Conservation (phyloP, 345 rosid species). For the Orychophragmus violaceus region DNA sequence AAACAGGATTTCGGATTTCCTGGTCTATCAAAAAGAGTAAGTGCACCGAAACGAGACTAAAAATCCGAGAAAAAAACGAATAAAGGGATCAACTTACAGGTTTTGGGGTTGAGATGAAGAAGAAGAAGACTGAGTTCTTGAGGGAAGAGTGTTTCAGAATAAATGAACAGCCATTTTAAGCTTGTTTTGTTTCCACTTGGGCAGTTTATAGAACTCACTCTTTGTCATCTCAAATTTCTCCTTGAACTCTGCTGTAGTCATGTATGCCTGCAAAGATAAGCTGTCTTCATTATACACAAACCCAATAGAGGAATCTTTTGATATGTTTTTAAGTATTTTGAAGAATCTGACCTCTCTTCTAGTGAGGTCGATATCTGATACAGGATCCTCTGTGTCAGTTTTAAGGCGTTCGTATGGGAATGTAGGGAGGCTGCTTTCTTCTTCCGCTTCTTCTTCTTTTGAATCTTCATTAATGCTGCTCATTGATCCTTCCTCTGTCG, state of each 20-base stretch:
- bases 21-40: not conserved
- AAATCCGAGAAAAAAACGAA: not conserved
- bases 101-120: constrained; percentile 24
- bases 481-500: constrained; percentile 55
- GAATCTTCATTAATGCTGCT: constrained; percentile 71
- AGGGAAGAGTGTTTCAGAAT: constrained; percentile 44
- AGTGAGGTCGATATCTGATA: constrained; percentile 71
- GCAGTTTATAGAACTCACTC: constrained; percentile 71
- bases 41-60: not conserved
- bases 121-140: constrained; percentile 17
- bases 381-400: constrained; percentile 60
- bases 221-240: constrained; percentile 91
- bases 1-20: not conserved
- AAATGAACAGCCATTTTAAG: constrained; percentile 78
- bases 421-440: constrained; percentile 72
- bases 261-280: constrained; percentile 59
- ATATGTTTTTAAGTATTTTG: not conserved
- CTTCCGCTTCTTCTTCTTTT: constrained; percentile 82
- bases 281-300: not conserved
- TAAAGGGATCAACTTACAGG: constrained; percentile 14
- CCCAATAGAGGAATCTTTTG: not conserved
- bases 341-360: constrained; percentile 72
- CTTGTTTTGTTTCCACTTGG: constrained; percentile 99
- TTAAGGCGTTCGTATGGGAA: constrained; percentile 80
- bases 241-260: constrained; percentile 63